Conservation (phyloP, 2,329 filamentous ascomycete species). For the Claviceps monticola region DNA sequence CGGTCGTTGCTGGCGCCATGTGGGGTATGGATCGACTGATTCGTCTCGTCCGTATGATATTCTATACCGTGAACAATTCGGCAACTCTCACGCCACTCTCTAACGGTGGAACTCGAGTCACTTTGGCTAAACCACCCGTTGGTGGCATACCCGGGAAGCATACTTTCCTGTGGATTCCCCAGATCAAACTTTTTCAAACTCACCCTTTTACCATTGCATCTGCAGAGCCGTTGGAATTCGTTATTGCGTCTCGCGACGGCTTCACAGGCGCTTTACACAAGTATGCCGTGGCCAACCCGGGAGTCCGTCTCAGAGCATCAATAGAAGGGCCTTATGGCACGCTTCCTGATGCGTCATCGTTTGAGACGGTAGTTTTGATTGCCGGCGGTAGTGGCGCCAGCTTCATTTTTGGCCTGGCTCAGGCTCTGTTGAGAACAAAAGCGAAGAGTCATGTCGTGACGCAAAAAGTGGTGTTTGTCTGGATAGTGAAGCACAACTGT, state of each 20-base stretch:
- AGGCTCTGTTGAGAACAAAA: slow-evolving; percentile 20
- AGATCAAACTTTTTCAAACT: slow-evolving; percentile 40
- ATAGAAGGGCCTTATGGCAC: slow-evolving; percentile 47
- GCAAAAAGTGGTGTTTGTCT: slow-evolving; percentile 23
- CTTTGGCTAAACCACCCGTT: slow-evolving; percentile 33
- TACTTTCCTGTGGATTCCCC: slow-evolving; percentile 50
- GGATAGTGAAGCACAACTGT: slow-evolving; percentile 25
- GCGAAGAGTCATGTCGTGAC: slow-evolving; percentile 5
- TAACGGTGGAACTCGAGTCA: slow-evolving; percentile 40
- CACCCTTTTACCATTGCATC: slow-evolving; percentile 51
- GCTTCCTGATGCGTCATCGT: slow-evolving; percentile 35
- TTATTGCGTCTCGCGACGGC: slow-evolving; percentile 43
- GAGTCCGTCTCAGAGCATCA: slow-evolving; percentile 32
- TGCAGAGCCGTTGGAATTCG: slow-evolving; percentile 39
- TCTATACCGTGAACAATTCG: slow-evolving; percentile 34
- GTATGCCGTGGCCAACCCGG: slow-evolving; percentile 35
- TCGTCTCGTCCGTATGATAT: slow-evolving; percentile 27
- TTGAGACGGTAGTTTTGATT: slow-evolving; percentile 43
- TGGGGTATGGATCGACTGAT: slow-evolving; percentile 39
- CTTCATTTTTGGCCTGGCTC: slow-evolving; percentile 32
- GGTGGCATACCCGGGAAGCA: slow-evolving; percentile 41
- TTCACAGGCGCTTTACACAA: slow-evolving; percentile 43
- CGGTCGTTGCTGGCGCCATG: slow-evolving; percentile 27
- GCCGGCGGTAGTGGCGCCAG: slow-evolving; percentile 48
- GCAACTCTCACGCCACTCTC: slow-evolving; percentile 40